Evolutionary conservation across 192 early-diverging fungal species (phyloP).

Genomic region (Podila epicladia): DNA sequence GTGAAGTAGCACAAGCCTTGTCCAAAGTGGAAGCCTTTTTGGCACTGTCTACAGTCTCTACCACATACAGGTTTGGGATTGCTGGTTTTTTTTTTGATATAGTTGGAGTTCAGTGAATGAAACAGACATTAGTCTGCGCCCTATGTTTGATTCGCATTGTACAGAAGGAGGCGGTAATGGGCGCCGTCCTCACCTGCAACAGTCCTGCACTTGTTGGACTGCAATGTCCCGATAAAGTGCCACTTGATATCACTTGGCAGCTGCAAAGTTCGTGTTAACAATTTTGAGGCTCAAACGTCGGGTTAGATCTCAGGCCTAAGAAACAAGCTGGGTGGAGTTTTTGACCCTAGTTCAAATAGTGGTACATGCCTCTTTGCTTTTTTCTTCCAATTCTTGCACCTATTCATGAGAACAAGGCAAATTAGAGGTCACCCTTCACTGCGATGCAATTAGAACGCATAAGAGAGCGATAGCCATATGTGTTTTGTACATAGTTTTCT

Average conservation of each 20-base stretch:
- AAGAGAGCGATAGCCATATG: too few relatives aligned
- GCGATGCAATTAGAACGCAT: too few relatives aligned
- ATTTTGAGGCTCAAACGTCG: not conserved
- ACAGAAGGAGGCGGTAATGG: not conserved
- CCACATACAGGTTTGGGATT: constrained; percentile 89
- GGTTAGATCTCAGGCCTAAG: not conserved
- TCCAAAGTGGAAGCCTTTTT: constrained; percentile 88
- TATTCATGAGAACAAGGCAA: constrained; percentile 20
- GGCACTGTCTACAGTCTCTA: constrained; percentile 90
- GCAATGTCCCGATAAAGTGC: constrained; percentile 98
- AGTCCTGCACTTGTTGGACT: constrained; percentile 96
- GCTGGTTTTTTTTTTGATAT: constrained; percentile 17
- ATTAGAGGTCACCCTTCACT: not conserved
- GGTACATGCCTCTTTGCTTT: constrained; percentile 65
- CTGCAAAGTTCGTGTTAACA: constrained; percentile 23
- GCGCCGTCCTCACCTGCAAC: constrained; percentile 65
- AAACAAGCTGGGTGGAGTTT: not conserved
- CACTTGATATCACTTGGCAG: constrained; percentile 92
- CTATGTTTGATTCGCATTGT: too few relatives aligned
- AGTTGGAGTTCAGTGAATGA: not conserved
- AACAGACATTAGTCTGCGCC: not conserved
- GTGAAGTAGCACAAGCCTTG: constrained; percentile 72
- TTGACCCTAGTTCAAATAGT: too few relatives aligned
- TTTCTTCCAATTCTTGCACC: constrained; percentile 95
- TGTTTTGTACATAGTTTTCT: constrained; percentile 84